Base-by-base conservation (phyloP, 2,329 filamentous ascomycete species). In the Alternaria ventricosa region DNA sequence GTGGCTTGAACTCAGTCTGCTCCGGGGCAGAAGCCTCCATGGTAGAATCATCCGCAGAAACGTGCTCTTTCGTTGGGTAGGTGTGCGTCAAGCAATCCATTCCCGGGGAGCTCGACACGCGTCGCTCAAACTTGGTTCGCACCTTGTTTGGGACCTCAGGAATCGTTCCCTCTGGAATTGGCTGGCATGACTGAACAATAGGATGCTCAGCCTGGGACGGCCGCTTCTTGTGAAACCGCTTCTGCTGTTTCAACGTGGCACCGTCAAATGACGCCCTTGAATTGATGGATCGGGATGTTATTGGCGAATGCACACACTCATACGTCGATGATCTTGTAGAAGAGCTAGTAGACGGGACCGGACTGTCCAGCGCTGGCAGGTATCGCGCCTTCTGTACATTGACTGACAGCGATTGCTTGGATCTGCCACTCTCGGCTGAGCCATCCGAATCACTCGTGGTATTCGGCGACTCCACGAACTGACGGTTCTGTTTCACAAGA, bases 61-160 rank as follows among this genome's bases (percentile, higher is more conserved):
- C 57, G 55, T 78, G 71, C 6, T 76, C 71, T 50, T 70, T 76
- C 12, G 73, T 77, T 13, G 69, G 69, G 60, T 75, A 80, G 0
- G 79, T 81, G 9, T 72, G 74, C 12, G 77, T 78, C 47, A 81
- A 66, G 57, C 75, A 78, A 22, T 78, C 77, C 69, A 80, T 78
- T 7, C 71, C 76, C 13, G 80, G 79, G 7, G 74, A 69, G 28
- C 70, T 62, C 7, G 77, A 77, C 15, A 81, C 64, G 15, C 79
- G 76, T 46, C 76, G 70, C n/a, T 74, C 73, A 57, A 81, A 82
- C 25, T 77, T 75, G 27, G 69, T 68, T 41, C 72, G 72, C n/a
- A 81, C 67, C 47, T 78, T 70, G 15, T 69, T 70, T 11, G 79
- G 79, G 8, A 81, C 71, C 22, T 65, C 67, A 22, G 79, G 76